Evolutionary conservation across 768 basidiomycete genomes (phyloP), one percentile per base, ranked within the genome.

Genomic region (Mycena haematopus): DNA sequence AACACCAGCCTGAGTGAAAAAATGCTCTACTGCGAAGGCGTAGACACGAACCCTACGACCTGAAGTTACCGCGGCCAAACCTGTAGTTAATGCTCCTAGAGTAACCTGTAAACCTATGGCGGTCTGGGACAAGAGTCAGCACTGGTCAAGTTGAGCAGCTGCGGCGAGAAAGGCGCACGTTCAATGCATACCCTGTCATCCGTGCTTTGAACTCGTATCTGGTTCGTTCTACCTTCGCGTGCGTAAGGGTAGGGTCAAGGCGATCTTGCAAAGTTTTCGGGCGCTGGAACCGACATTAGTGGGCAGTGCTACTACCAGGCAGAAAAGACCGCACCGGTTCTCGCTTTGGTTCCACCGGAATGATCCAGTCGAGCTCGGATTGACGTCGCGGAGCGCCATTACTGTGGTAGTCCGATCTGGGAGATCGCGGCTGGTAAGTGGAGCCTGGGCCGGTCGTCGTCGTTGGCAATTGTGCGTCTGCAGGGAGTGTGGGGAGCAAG

Each of bases 21-120:
- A 19, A 42, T 15, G 40, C 17, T 10, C 35, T 50, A 44, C 45
- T 56, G 33, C 6, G 27, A 60, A 25, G 19, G 7, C 8, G 15
- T 22, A 45, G 17, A 44, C 15, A 42, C 78, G 56, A 52, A 80
- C 85, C 76, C 80, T 77, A 9, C 62, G 75, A 8, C 78, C 81
- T 21, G 65, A 71, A 8, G 77, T 72, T 3, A 80, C 75, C 6
- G 86, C 86, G 0, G 88, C 80, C 17, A 90, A 64, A 0, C 85
- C 89, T 0, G 89, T 91, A 7, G 87, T 90, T 29, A 91, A 74
- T 2, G 89, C 82, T 7, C 88, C 89, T 29, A 91, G 73, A 0
- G 87, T 40, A 4, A 91, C 84, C 69, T 91, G 90, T 38, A 88
- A 56, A 14, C 79, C 82, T 46, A 90, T 90, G 0, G 88, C 87